Evolutionary conservation across 345 rosid species (phyloP).

Genomic region (Erucastrum elatum): DNA sequence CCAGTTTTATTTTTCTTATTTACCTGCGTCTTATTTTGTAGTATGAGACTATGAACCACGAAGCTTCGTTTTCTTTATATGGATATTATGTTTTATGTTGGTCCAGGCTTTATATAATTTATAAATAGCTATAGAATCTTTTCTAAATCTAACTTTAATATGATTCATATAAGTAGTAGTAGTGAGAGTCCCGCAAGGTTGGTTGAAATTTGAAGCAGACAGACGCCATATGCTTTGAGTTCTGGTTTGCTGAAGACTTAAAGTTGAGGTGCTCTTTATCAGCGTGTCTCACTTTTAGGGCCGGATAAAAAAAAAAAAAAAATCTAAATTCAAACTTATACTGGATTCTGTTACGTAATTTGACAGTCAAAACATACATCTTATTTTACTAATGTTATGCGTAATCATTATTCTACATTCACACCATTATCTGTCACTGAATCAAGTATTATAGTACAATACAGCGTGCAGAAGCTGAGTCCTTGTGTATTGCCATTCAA

Average conservation of each 20-base stretch:
- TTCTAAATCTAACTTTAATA: not conserved
- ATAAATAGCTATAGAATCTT: not conserved
- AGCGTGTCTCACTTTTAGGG: too few relatives aligned
- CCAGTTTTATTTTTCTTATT: not conserved
- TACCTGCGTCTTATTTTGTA: not conserved
- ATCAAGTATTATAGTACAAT: not conserved
- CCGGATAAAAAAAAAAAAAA: too few relatives aligned
- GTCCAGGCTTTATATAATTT: not conserved
- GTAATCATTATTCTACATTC: not conserved
- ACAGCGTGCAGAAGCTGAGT: not conserved
- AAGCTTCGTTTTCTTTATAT: not conserved
- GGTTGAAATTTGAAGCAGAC: too few relatives aligned
- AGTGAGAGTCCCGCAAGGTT: too few relatives aligned
- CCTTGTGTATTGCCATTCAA: not conserved
- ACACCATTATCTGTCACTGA: not conserved
- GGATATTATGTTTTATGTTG: not conserved
- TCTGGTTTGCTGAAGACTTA: too few relatives aligned
- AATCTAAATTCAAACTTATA: not conserved
- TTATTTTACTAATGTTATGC: not conserved
- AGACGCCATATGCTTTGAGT: too few relatives aligned
- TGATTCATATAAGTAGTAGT: too few relatives aligned
- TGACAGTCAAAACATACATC: not conserved
- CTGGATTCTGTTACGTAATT: not conserved
- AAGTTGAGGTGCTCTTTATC: too few relatives aligned
- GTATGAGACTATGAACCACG: not conserved